phyloP scores from a whole-genome alignment of 148 eudicot species.

The Gaultheria prostrata region DNA sequence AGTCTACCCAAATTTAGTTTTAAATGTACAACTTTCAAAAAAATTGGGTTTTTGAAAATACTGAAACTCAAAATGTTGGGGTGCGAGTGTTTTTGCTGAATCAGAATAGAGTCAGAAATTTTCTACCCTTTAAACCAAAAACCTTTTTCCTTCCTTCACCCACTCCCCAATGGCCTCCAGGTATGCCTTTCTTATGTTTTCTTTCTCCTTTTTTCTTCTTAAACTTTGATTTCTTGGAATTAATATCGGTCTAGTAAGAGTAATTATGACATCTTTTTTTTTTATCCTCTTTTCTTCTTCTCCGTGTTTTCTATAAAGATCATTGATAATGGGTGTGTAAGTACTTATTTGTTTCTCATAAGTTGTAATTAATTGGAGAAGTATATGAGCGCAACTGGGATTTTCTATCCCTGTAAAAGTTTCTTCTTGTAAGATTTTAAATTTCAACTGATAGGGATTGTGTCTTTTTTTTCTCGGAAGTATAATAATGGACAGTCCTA shows the following conservation, averaged over 20 bases:
- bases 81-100: conserved; percentile 28
- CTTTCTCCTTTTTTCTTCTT: background rate
- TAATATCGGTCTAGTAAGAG: background rate
- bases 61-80: conserved; percentile 14
- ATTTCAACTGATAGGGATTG: background rate
- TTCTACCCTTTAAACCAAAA: conserved; percentile 13
- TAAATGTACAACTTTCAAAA: background rate
- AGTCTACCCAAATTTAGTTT: background rate
- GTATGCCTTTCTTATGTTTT: conserved; percentile 7
- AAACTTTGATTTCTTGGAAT: background rate
- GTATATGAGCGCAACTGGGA: background rate
- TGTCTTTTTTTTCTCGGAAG: background rate
- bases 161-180: conserved; percentile 28
- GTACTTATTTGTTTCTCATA: background rate
- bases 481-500: background rate
- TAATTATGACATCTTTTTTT: background rate
- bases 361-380: background rate
- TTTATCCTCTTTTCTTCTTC: background rate
- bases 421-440: background rate
- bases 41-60: background rate
- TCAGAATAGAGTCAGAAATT: background rate
- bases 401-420: background rate
- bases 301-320: background rate
- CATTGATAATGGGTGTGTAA: background rate
- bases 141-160: conserved; percentile 28